These are phyloP conservation scores for Aspergillus sp. DNA, from an alignment of 2,329 filamentous ascomycete species.

Conservation along the genomic window DNA sequence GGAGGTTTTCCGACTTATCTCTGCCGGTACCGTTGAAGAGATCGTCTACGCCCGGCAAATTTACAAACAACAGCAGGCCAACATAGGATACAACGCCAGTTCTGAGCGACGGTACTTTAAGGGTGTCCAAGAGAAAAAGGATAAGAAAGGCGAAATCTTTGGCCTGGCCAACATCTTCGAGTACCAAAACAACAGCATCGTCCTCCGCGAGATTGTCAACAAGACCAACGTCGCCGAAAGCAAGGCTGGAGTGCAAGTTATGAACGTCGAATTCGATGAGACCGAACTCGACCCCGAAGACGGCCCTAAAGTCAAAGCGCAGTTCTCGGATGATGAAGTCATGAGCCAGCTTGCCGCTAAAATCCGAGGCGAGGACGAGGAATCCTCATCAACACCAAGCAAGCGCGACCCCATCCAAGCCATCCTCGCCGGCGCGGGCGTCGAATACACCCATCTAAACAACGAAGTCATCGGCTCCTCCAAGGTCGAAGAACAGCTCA, in stretches of 20 bases:
- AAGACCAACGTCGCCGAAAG: slow-evolving; percentile 97
- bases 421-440: slow-evolving; percentile 84
- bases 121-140: slow-evolving; percentile 82
- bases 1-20: slow-evolving; percentile 91
- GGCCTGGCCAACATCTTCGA: slow-evolving; percentile 85
- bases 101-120: slow-evolving; percentile 93
- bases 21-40: slow-evolving; percentile 91
- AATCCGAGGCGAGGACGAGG: slow-evolving; percentile 51
- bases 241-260: slow-evolving; percentile 78
- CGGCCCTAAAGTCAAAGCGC: slow-evolving; percentile 23
- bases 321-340: slow-evolving; percentile 62
- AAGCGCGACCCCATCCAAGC: slow-evolving; percentile 79
- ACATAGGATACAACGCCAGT: slow-evolving; percentile 93
- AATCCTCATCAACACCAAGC: slow-evolving; percentile 29
- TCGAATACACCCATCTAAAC: slow-evolving; percentile 96
- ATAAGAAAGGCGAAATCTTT: slow-evolving; percentile 91
- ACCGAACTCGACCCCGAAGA: slow-evolving; percentile 59
- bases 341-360: slow-evolving; percentile 74
- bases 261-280: slow-evolving; percentile 71
- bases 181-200: slow-evolving; percentile 76
- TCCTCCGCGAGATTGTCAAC: slow-evolving; percentile 94
- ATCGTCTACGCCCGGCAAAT: slow-evolving; percentile 97
- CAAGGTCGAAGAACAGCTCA: slow-evolving; percentile 86
- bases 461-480: slow-evolving; percentile 91
- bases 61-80: slow-evolving; percentile 98